These are phyloP conservation scores for Ogataea henricii DNA, from an alignment of 805 yeast species.

Conservation along the genomic window DNA sequence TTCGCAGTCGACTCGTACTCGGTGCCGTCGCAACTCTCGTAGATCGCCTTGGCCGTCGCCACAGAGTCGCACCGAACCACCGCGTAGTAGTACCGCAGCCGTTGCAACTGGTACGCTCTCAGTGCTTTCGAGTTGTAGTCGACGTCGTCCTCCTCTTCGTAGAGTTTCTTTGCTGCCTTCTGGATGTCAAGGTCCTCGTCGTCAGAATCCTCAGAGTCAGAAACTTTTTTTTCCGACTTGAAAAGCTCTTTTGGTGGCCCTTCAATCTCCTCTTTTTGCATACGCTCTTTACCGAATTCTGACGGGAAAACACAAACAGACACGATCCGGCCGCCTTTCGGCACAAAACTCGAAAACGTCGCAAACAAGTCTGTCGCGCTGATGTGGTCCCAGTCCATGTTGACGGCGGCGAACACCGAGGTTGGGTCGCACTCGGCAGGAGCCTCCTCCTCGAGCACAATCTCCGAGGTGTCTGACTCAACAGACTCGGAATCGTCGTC, in stretches of 20 bases:
- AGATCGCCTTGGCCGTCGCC: slow-evolving; percentile 70
- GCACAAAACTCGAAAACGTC: slow-evolving; percentile 83
- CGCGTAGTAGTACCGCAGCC: slow-evolving; percentile 92
- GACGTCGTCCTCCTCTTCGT: slow-evolving; percentile 76
- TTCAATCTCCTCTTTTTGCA: slow-evolving; percentile 84
- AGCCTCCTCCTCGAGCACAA: slow-evolving; percentile 54
- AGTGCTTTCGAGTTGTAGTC: slow-evolving; percentile 84
- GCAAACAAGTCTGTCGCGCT: slow-evolving; percentile 85
- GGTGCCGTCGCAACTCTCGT: slow-evolving; percentile 88
- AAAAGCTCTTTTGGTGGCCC: slow-evolving; percentile 93
- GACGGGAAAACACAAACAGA: slow-evolving; percentile 81
- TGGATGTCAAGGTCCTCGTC: slow-evolving; percentile 46
- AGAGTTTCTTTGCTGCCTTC: slow-evolving; percentile 66
- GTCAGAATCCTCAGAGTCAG: slow-evolving; percentile 44
- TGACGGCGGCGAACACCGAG: slow-evolving; percentile 82
- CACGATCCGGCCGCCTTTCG: slow-evolving; percentile 66
- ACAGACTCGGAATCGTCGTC: slow-evolving; percentile 42
- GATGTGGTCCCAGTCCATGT: slow-evolving; percentile 97
- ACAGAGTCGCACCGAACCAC: slow-evolving; percentile 80
- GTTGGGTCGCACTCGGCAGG: slow-evolving; percentile 92
- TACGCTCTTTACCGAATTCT: slow-evolving; percentile 88
- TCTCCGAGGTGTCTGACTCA: slow-evolving; percentile 47
- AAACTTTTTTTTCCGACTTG: slow-evolving; percentile 44
- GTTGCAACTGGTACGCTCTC: slow-evolving; percentile 88
- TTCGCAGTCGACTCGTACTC: slow-evolving; percentile 96